Conservation (phyloP, 371 early-diverging fungal species). For the Amoeboaphelidium occidentale region DNA sequence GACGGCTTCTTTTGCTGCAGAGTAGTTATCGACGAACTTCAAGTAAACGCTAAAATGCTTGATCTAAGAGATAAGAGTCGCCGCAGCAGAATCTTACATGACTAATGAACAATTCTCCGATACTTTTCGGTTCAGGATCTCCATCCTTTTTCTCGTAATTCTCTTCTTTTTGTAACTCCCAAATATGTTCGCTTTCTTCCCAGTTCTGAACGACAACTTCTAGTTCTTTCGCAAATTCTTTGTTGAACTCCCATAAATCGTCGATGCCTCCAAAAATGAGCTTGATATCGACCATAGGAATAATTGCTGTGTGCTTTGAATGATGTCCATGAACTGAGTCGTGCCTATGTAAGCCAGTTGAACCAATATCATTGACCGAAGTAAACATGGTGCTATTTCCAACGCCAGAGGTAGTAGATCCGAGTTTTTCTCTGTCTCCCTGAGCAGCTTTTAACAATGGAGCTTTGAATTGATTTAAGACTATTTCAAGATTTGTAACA, state of each 20-base stretch:
- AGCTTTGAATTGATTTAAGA: not conserved
- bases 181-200: constrained; percentile 7
- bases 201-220: constrained; percentile 8
- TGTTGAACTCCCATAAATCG: constrained; percentile 12
- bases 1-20: constrained; percentile 12
- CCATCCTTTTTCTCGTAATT: not conserved
- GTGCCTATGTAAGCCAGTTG: constrained; percentile 7
- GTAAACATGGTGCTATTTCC: constrained; percentile 4
- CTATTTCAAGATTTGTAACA: constrained; percentile 9
- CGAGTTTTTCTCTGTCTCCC: constrained; percentile 7
- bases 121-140: not conserved
- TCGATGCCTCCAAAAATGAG: constrained; percentile 10
- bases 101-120: constrained; percentile 10
- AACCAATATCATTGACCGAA: constrained; percentile 6
- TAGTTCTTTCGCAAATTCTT: constrained; percentile 9
- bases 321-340: not conserved
- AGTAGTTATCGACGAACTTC: constrained; percentile 15
- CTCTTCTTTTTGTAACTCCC: constrained; percentile 3
- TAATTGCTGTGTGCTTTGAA: not conserved
- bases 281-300: not conserved
- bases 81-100: constrained; percentile 3
- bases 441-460: not conserved
- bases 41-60: constrained; percentile 6
- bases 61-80: not conserved
- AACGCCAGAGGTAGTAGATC: not conserved